Base-by-base conservation (phyloP, 352 stramenopile genomes). In the Globisporangium barbulae region DNA sequence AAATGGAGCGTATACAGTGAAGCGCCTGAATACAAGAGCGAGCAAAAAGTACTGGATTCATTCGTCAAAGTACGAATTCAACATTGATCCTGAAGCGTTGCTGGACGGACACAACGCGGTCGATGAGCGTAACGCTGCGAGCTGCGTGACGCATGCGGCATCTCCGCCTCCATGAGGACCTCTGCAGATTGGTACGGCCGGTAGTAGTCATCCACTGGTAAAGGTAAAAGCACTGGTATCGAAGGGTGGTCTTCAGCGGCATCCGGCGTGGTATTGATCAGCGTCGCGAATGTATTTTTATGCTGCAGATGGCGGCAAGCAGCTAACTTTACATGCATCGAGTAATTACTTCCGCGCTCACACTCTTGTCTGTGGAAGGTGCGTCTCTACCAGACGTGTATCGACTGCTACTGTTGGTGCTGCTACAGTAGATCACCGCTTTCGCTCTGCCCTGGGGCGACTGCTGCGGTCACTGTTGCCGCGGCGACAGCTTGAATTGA, bases 251-350 rank as follows among this genome's bases (percentile, higher is more conserved):
- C 9, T 19, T 15, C 35, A 17, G 35, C 35, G 10, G 10, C 25
- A 17, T 13, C 35, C 31, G 17, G 17, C 17, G 25, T 41, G 50
- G 33, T 31, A 30, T 17, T 30, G 19, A 59, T 59, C 3, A 19
- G 53, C 42, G 53, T 31, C 17, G 13, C 33, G 5, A 59, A 59
- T 59, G 53, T 48, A 59, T 59, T 59, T 59, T 58, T 39, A 53
- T 28, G 42, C 42, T 25, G 35, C 35, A 17, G 9, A 41, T 12
- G 0, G 9, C 12, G 35, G 35, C 35, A 5, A 41, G 35, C 31
- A 42, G 33, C 49, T 55, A 41, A 55, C 53, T 63, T 47, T 63
- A 52, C 42, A 37, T 41, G n/a, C 25, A 45, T 28, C 8, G 17
- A 41, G n/a, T 35, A 21, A 55, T 55, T 55, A 28, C 35, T 9